A percentile compares a stretch with the other conserved stretches of the same genome.
Conservation (phyloP, 495 filamentous ascomycete genomes). For the Podospora australis region DNA sequence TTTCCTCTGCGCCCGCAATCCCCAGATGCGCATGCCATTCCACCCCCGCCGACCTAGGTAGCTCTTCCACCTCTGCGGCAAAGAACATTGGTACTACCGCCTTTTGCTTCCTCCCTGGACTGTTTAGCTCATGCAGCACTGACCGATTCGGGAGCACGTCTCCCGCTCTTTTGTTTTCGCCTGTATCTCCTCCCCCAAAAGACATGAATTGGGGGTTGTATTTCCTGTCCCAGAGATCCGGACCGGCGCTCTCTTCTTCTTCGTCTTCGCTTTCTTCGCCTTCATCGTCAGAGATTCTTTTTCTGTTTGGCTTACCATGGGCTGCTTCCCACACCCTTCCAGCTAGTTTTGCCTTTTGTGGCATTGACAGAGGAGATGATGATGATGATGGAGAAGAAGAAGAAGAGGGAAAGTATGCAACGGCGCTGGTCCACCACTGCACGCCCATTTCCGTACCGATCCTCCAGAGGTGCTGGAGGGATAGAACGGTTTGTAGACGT, state of each 20-base stretch:
- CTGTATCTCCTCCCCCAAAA: constrained; percentile 12
- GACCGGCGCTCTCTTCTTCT: constrained; percentile 40
- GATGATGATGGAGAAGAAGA: too few species aligned
- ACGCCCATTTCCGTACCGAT: constrained; percentile 69
- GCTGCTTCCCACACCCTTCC: constrained; percentile 30
- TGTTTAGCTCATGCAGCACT: background rate
- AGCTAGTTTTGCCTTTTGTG: constrained; percentile 12
- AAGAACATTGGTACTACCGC: constrained; percentile 55
- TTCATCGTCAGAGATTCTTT: constrained; percentile 5
- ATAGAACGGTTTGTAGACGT: constrained; percentile 39
- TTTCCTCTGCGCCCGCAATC: constrained; percentile 8
- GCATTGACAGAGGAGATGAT: constrained; percentile 2
- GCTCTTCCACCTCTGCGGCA: constrained; percentile 51
- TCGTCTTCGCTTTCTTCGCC: constrained; percentile 23
- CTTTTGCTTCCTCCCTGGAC: constrained; percentile 4
- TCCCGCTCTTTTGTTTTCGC: constrained; percentile 8
- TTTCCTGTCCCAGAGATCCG: constrained; percentile 70
- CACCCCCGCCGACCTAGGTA: constrained; percentile 23
- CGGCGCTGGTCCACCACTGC: constrained; percentile 61
- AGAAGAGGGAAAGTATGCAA: constrained; percentile 59
- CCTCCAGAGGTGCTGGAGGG: constrained; percentile 85
- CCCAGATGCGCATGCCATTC: constrained; percentile 32
- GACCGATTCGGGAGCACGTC: constrained; percentile 29
- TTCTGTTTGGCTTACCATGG: constrained; percentile 21
- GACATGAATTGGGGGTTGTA: constrained; percentile 42